Evolutionary conservation across 1,284 basidiomycete genomes (phyloP).

Genomic region (Sporisorium exsertum): DNA sequence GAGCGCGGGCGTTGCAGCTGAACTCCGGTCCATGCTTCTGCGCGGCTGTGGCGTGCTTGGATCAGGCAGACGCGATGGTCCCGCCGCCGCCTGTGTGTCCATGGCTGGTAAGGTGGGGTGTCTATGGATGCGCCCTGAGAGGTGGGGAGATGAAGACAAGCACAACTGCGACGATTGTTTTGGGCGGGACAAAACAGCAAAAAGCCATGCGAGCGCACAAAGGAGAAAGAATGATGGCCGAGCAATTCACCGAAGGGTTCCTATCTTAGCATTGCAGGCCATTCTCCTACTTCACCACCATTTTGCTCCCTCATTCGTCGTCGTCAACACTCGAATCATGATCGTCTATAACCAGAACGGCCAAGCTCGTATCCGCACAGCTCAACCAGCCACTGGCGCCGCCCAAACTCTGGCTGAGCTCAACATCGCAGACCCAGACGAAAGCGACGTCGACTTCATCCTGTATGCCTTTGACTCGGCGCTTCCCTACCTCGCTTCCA

Average conservation of each 20-base stretch:
- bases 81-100: slow-evolving; percentile 13
- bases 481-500: slow-evolving; percentile 45
- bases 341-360: slow-evolving; percentile 6
- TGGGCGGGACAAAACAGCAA: background rate
- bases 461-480: slow-evolving; percentile 49
- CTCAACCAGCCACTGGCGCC: slow-evolving; percentile 20
- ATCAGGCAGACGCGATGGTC: slow-evolving; percentile 10
- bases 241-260: slow-evolving; percentile 7
- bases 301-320: background rate
- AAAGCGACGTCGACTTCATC: slow-evolving; percentile 43
- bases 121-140: background rate
- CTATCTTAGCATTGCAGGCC: background rate
- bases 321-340: background rate
- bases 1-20: slow-evolving; percentile 24
- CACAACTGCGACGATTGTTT: background rate
- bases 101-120: background rate
- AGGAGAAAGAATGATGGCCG: background rate
- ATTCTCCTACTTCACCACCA: background rate
- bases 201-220: background rate
- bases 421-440: slow-evolving; percentile 21
- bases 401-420: slow-evolving; percentile 10
- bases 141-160: slow-evolving; percentile 7
- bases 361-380: slow-evolving; percentile 10
- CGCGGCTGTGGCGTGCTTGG: slow-evolving; percentile 1
- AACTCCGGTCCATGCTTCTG: slow-evolving; percentile 11